Evolutionary conservation across 2,329 filamentous ascomycete genomes (phyloP).

Genomic region (Neopestalotiopsis sp.): DNA sequence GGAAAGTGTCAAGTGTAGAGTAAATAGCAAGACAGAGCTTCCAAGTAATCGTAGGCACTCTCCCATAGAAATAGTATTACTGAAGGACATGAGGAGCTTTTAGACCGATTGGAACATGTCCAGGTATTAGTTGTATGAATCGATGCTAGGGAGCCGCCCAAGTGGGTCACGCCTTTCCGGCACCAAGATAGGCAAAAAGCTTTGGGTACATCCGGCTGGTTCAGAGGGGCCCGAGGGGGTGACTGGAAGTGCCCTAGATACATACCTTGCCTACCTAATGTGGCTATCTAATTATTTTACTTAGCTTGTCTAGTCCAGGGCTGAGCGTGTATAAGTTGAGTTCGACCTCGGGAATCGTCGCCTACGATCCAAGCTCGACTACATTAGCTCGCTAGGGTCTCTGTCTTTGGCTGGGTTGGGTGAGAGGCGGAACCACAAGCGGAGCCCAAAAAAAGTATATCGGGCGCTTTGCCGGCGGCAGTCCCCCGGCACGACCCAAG

Average conservation of each 20-base stretch:
- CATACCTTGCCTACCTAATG: neutral
- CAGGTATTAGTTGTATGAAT: slow-evolving; percentile 10
- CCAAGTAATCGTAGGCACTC: neutral
- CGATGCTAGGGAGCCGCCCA: slow-evolving; percentile 3
- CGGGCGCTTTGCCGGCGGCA: slow-evolving; percentile 15
- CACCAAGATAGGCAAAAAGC: slow-evolving; percentile 10
- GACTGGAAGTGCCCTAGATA: neutral
- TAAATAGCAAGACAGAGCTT: too few species aligned
- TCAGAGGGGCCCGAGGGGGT: neutral
- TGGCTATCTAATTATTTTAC: neutral
- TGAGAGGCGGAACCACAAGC: neutral
- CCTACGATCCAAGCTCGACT: neutral
- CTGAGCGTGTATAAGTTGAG: neutral
- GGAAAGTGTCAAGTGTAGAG: too few species aligned
- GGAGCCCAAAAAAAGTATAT: neutral
- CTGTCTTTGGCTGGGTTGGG: neutral
- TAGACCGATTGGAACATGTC: neutral
- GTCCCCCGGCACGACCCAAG: neutral
- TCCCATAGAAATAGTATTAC: neutral
- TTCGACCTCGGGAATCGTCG: neutral
- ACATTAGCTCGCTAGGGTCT: neutral
- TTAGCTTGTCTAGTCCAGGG: neutral
- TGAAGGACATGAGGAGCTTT: neutral
- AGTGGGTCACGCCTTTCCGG: slow-evolving; percentile 14
- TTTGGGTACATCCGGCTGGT: neutral